Evolutionary conservation across 1,139 yeast species (phyloP).

Genomic region (Candida pseudocylindracea): DNA sequence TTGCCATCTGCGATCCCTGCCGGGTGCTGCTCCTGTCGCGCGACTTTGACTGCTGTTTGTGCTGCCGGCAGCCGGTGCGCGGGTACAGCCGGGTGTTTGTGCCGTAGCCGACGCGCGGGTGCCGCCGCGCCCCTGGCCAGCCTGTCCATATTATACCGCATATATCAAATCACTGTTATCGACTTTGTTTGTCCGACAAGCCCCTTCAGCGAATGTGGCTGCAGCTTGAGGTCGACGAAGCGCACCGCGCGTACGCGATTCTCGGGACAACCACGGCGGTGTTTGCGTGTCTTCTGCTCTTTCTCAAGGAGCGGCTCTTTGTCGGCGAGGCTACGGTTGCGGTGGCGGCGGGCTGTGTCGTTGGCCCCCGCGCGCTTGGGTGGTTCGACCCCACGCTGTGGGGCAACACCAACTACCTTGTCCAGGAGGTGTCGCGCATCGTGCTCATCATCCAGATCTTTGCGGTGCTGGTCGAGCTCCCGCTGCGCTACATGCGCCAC

Average conservation of each 20-base stretch:
- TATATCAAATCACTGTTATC: too few relatives aligned
- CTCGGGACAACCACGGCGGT: constrained; percentile 75
- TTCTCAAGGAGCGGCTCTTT: constrained; percentile 72
- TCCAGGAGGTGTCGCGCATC: constrained; percentile 72
- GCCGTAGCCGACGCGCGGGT: constrained; percentile 14
- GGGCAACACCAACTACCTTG: constrained; percentile 79
- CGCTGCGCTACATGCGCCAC: constrained; percentile 74
- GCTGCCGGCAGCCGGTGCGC: constrained; percentile 59
- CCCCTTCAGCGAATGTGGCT: too few relatives aligned
- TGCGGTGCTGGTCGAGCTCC: constrained; percentile 93
- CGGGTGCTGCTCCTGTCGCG: constrained; percentile 53
- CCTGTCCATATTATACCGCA: too few relatives aligned
- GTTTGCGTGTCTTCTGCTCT: constrained; percentile 75
- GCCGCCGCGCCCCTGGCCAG: too few relatives aligned
- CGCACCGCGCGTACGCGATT: constrained; percentile 86
- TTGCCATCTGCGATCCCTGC: constrained; percentile 74
- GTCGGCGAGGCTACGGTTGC: constrained; percentile 96
- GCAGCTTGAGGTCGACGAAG: constrained; percentile 10
- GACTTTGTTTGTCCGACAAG: too few relatives aligned
- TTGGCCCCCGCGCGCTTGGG: constrained; percentile 79
- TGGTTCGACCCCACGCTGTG: constrained; percentile 82
- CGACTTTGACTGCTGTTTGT: constrained; percentile 63
- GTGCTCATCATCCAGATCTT: constrained; percentile 86
- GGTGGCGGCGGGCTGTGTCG: constrained; percentile 70
- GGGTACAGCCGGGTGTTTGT: constrained; percentile 25